Evolutionary conservation across 495 filamentous ascomycete species (phyloP).

Genomic region (Penicillium dipodomyicola): DNA sequence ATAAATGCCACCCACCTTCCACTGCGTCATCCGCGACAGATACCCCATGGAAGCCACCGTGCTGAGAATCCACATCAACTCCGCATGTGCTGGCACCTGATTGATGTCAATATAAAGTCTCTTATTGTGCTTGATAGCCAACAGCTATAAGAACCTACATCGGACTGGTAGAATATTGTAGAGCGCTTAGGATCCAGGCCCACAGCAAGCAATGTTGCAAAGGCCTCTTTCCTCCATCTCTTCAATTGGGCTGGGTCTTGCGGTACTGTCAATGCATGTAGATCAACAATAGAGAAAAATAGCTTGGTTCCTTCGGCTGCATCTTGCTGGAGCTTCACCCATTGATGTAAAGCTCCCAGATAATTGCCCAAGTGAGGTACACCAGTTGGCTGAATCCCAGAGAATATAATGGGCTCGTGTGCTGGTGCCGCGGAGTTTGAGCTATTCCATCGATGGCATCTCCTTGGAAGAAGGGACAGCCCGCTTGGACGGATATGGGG

Average conservation of each 20-base stretch:
- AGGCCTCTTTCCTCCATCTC: constrained; percentile 64
- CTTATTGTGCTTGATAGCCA: neutral
- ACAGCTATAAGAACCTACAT: constrained; percentile 39
- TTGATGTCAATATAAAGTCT: constrained; percentile 16
- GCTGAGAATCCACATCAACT: constrained; percentile 95
- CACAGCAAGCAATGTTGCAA: constrained; percentile 79
- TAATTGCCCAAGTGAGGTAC: constrained; percentile 97
- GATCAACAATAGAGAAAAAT: constrained; percentile 82
- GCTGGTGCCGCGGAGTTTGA: constrained; percentile 11
- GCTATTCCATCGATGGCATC: constrained; percentile 17
- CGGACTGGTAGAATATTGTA: constrained; percentile 83
- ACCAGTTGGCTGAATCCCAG: constrained; percentile 94
- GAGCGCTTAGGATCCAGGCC: constrained; percentile 73
- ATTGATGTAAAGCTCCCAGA: constrained; percentile 83
- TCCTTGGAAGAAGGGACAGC: constrained; percentile 8
- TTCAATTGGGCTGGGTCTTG: constrained; percentile 59
- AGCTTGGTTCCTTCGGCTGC: constrained; percentile 55
- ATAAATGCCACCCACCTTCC: constrained; percentile 65
- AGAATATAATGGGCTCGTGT: constrained; percentile 61
- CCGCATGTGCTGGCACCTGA: constrained; percentile 73
- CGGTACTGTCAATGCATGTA: constrained; percentile 84
- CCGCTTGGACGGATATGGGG: neutral
- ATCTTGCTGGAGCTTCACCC: constrained; percentile 73
- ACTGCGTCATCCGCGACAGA: constrained; percentile 93
- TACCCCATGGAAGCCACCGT: constrained; percentile 87